These are phyloP conservation scores for Saccharomyces jurei DNA, from an alignment of 805 yeast species.

Conservation along the genomic window DNA sequence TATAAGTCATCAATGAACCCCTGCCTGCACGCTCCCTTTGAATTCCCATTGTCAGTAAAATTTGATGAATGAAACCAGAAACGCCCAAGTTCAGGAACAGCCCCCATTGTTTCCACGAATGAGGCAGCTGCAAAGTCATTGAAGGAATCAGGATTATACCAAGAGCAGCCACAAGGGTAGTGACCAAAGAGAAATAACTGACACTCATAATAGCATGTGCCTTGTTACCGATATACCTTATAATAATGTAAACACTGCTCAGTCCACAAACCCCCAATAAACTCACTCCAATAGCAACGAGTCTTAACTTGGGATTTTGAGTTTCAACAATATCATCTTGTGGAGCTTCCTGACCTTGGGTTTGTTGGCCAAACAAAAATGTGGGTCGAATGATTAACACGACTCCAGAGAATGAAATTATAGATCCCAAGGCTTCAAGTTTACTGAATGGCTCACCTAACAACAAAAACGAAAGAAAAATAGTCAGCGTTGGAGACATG, in stretches of 20 bases:
- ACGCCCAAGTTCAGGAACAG: slow-evolving; percentile 56
- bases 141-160: slow-evolving; percentile 52
- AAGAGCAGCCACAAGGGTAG: slow-evolving; percentile 44
- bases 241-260: slow-evolving; percentile 54
- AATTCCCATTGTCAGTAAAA: slow-evolving; percentile 67
- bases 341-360: not conserved
- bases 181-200: slow-evolving; percentile 58
- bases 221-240: slow-evolving; percentile 63
- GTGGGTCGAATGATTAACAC: slow-evolving; percentile 71
- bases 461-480: slow-evolving; percentile 58
- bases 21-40: slow-evolving; percentile 71
- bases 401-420: slow-evolving; percentile 65
- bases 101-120: slow-evolving; percentile 56
- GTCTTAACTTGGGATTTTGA: slow-evolving; percentile 41
- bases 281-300: slow-evolving; percentile 53
- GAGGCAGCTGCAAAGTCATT: slow-evolving; percentile 51
- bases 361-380: slow-evolving; percentile 45
- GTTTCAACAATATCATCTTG: not conserved
- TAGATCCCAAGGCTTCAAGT: slow-evolving; percentile 59
- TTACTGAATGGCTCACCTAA: slow-evolving; percentile 57
- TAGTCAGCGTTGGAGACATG: slow-evolving; percentile 66
- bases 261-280: slow-evolving; percentile 63
- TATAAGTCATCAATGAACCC: slow-evolving; percentile 64
- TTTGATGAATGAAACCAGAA: slow-evolving; percentile 77
- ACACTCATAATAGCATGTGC: slow-evolving; percentile 78